Conservation (phyloP, 2,329 filamentous ascomycete species). For the Aspergillus nomiae region DNA sequence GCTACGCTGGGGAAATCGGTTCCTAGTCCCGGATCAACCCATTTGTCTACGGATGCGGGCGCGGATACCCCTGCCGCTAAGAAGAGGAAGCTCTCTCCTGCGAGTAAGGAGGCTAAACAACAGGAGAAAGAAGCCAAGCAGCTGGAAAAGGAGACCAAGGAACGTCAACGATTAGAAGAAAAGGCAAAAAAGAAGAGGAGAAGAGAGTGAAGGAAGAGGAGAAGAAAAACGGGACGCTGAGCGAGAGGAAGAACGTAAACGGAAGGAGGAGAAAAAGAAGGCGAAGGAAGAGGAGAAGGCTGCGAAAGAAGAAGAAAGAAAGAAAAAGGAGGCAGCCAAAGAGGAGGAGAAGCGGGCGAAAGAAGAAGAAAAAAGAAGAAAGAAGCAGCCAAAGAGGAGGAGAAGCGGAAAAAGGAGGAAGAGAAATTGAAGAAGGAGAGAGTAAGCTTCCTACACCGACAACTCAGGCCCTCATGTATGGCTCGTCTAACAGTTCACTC, state of each 20-base stretch:
- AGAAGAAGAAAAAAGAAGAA: slow-evolving; percentile 52
- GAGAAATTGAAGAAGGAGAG: slow-evolving; percentile 48
- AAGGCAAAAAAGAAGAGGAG: slow-evolving; percentile 21
- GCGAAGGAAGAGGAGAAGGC: slow-evolving; percentile 51
- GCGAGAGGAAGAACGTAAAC: slow-evolving; percentile 35
- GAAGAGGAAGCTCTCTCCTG: slow-evolving; percentile 35
- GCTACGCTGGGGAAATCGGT: neutral
- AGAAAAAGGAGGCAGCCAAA: slow-evolving; percentile 40
- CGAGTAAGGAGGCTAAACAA: slow-evolving; percentile 28
- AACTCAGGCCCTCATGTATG: slow-evolving; percentile 2
- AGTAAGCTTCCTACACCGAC: slow-evolving; percentile 30
- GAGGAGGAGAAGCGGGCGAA: slow-evolving; percentile 50
- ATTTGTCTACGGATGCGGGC: neutral
- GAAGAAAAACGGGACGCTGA: slow-evolving; percentile 39
- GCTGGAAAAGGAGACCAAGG: slow-evolving; percentile 28
- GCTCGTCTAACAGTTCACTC: slow-evolving; percentile 24
- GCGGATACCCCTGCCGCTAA: slow-evolving; percentile 25
- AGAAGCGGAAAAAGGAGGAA: slow-evolving; percentile 51
- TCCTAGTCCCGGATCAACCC: neutral
- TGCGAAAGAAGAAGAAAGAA: slow-evolving; percentile 50
- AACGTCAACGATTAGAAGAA: slow-evolving; percentile 28
- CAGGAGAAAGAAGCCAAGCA: slow-evolving; percentile 26
- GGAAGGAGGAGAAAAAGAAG: slow-evolving; percentile 38
- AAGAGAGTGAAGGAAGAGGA: slow-evolving; percentile 49
- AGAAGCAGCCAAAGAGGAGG: slow-evolving; percentile 37